These are phyloP conservation scores for Tephrocybe sp. DNA, from an alignment of 768 basidiomycete species.

Conservation along the genomic window DNA sequence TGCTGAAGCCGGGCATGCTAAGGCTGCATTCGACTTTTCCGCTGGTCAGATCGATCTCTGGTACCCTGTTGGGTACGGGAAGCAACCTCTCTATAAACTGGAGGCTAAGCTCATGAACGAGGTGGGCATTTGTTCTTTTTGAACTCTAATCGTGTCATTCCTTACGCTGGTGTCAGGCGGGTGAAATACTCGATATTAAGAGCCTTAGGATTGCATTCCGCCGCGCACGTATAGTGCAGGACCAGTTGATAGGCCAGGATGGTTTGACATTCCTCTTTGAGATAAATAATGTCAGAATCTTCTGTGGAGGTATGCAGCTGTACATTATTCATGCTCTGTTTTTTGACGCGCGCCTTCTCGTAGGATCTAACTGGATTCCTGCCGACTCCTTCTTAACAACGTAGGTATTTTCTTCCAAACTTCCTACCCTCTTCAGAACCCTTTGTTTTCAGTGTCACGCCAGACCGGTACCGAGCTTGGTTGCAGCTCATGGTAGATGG, in stretches of 20 bases:
- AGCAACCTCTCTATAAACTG: slow-evolving; percentile 73
- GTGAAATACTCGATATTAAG: slow-evolving; percentile 50
- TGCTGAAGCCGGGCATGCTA: slow-evolving; percentile 32
- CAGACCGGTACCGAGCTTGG: slow-evolving; percentile 74
- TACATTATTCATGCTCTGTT: not conserved
- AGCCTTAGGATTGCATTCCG: slow-evolving; percentile 73
- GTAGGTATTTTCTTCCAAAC: slow-evolving; percentile 35
- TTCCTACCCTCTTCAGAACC: not conserved
- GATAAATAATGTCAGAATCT: slow-evolving; percentile 84
- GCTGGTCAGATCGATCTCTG: slow-evolving; percentile 68
- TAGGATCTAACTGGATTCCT: slow-evolving; percentile 93
- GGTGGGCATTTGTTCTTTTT: slow-evolving; percentile 36
- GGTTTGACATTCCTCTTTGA: slow-evolving; percentile 89
- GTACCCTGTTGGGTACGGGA: slow-evolving; percentile 84
- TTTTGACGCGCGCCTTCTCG: not conserved
- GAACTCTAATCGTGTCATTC: not conserved
- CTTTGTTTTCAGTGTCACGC: slow-evolving; percentile 32
- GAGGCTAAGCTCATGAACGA: slow-evolving; percentile 50
- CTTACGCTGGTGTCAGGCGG: slow-evolving; percentile 31
- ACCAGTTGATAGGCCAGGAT: slow-evolving; percentile 69
- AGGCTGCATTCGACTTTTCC: slow-evolving; percentile 46
- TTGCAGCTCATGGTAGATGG: slow-evolving; percentile 82
- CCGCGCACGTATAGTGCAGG: slow-evolving; percentile 74
- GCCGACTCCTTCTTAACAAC: slow-evolving; percentile 87
- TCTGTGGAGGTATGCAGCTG: slow-evolving; percentile 66